These are phyloP conservation scores for Leptographium wingfieldii DNA, from an alignment of 2,329 filamentous ascomycete species.

Conservation along the genomic window DNA sequence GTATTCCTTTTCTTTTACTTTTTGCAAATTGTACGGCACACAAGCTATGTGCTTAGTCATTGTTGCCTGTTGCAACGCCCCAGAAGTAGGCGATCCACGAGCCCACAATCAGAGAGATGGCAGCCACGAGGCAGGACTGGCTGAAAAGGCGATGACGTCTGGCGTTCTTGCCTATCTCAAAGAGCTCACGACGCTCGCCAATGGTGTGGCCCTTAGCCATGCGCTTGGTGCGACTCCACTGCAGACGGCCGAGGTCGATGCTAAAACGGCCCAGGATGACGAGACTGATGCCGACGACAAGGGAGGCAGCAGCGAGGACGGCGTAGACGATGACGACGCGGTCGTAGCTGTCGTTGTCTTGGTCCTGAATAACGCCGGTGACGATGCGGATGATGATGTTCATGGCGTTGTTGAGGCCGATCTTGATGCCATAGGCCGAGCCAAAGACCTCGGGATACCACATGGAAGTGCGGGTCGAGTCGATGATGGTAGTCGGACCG, in stretches of 20 bases:
- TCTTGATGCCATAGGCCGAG: constrained; percentile 45
- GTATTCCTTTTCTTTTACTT: no score
- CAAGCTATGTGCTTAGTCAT: background rate
- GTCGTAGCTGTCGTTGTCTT: constrained; percentile 41
- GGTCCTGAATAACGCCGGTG: constrained; percentile 45
- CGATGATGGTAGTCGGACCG: constrained; percentile 46
- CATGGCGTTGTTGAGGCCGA: constrained; percentile 51
- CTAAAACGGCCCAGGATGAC: constrained; percentile 23
- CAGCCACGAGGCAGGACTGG: constrained; percentile 26
- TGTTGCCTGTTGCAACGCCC: constrained; percentile 34
- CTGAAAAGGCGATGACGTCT: constrained; percentile 14
- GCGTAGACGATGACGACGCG: constrained; percentile 44
- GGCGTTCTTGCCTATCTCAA: constrained; percentile 16
- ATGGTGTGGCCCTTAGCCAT: constrained; percentile 30
- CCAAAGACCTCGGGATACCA: constrained; percentile 37
- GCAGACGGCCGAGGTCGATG: constrained; percentile 34
- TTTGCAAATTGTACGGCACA: no score
- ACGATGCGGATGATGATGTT: constrained; percentile 46
- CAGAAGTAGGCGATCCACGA: constrained; percentile 46
- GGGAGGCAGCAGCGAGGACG: constrained; percentile 34
- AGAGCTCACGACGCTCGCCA: constrained; percentile 19
- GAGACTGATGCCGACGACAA: constrained; percentile 23
- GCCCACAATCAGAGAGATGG: constrained; percentile 36
- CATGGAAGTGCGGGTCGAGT: constrained; percentile 45
- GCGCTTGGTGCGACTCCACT: constrained; percentile 46